These are phyloP conservation scores for Lophium mytilinum DNA, from an alignment of 495 filamentous ascomycete species.

Conservation along the genomic window DNA sequence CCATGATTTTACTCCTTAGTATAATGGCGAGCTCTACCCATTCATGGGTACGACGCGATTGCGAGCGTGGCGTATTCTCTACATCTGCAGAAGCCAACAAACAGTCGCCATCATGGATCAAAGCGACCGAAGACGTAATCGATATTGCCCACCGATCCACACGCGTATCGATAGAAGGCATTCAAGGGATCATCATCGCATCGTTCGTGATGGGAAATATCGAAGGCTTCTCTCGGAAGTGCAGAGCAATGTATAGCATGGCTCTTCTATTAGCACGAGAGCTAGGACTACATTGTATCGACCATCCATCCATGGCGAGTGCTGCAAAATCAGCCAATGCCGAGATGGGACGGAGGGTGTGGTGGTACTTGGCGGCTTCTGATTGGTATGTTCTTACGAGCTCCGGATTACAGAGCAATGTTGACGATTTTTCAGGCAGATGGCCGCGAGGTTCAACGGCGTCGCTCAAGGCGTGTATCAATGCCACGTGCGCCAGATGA, in stretches of 20 bases:
- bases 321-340: constrained; percentile 23
- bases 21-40: constrained; percentile 40
- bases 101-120: constrained; percentile 33
- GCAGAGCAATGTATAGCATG: constrained; percentile 28
- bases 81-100: constrained; percentile 30
- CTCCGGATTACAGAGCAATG: not conserved
- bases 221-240: constrained; percentile 37
- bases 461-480: constrained; percentile 38
- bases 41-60: constrained; percentile 32
- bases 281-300: constrained; percentile 38
- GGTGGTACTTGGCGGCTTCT: constrained; percentile 43
- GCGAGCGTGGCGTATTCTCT: constrained; percentile 25
- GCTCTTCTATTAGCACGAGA: constrained; percentile 35
- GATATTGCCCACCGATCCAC: constrained; percentile 30
- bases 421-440: constrained; percentile 23
- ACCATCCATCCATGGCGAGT: constrained; percentile 28
- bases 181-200: constrained; percentile 39
- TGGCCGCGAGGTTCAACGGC: constrained; percentile 34
- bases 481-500: constrained; percentile 38
- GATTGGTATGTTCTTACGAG: constrained; percentile 37
- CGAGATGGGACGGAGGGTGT: constrained; percentile 42
- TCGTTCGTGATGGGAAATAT: constrained; percentile 35
- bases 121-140: constrained; percentile 35
- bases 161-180: constrained; percentile 34
- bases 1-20: constrained; percentile 38